Conservation (phyloP, 192 early-diverging fungal genomes). For the Martensiomyces pterosporus region DNA sequence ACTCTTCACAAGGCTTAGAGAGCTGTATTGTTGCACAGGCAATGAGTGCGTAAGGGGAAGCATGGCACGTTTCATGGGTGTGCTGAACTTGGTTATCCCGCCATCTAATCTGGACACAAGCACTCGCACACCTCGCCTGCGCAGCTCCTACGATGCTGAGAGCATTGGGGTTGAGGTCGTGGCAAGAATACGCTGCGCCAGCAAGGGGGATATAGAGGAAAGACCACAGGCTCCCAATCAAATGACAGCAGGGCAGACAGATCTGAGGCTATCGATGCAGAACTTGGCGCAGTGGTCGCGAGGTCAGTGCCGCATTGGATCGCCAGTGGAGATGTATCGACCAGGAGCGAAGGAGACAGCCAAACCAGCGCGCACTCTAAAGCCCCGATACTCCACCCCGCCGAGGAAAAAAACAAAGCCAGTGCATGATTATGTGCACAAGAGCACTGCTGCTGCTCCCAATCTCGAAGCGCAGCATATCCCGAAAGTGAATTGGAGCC, state of each 20-base stretch:
- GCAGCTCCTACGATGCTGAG: slow-evolving; percentile 8
- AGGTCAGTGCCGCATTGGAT: slow-evolving; percentile 6
- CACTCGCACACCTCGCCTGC: slow-evolving; percentile 11
- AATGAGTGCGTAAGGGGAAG: no score
- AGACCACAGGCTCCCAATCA: no score
- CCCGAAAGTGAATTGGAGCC: neutral
- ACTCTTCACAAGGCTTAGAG: slow-evolving; percentile 5
- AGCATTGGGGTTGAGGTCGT: slow-evolving; percentile 11
- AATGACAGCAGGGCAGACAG: no score
- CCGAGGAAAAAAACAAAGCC: no score
- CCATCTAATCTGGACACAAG: slow-evolving; percentile 17
- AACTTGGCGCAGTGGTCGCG: slow-evolving; percentile 8
- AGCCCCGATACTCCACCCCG: no score
- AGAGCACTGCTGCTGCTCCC: no score
- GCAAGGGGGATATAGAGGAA: no score
- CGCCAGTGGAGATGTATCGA: neutral
- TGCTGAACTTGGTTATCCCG: slow-evolving; percentile 15
- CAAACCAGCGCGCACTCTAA: no score
- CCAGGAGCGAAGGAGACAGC: slow-evolving; percentile 6
- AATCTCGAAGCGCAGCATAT: no score
- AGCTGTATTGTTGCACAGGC: no score
- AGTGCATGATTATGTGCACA: no score
- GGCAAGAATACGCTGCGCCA: neutral
- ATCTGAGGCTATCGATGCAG: no score
- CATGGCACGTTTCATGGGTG: slow-evolving; percentile 12